Evolutionary conservation across 371 early-diverging fungal genomes (phyloP).

Genomic region (Syncephalis plumigaleata): DNA sequence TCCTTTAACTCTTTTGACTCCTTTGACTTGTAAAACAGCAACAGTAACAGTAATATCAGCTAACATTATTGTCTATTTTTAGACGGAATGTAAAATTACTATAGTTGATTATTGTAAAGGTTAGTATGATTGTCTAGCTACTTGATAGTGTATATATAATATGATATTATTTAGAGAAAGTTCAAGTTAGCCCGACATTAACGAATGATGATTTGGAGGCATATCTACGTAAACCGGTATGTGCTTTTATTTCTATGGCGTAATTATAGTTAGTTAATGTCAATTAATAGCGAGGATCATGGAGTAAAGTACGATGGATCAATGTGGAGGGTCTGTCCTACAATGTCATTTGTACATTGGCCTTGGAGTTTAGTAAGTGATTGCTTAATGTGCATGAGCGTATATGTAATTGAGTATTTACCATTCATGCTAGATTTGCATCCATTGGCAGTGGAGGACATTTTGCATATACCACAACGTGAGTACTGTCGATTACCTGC

Average conservation of each 20-base stretch:
- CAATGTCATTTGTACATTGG: conserved; percentile 21
- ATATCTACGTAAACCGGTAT: neutral
- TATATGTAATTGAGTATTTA: neutral
- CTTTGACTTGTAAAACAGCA: too few species aligned
- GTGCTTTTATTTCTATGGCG: neutral
- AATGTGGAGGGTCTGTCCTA: conserved; percentile 24
- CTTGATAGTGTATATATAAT: neutral
- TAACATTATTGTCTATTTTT: too few species aligned
- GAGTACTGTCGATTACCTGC: too few species aligned
- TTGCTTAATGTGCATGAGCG: neutral
- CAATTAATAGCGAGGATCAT: neutral
- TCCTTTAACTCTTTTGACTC: too few species aligned
- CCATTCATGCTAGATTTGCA: conserved; percentile 13
- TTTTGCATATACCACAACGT: conserved; percentile 18
- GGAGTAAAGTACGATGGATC: conserved; percentile 23
- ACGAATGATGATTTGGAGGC: neutral
- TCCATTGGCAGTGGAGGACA: conserved; percentile 23
- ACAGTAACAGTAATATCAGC: too few species aligned
- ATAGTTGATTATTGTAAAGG: neutral
- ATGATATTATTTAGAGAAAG: neutral
- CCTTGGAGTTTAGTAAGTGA: conserved; percentile 14
- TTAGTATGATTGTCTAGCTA: neutral
- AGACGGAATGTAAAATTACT: neutral
- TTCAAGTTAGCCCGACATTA: neutral
- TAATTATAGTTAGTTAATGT: neutral